Evolutionary conservation across 257 asterid genomes (phyloP).

Genomic region (Vinca minor): DNA sequence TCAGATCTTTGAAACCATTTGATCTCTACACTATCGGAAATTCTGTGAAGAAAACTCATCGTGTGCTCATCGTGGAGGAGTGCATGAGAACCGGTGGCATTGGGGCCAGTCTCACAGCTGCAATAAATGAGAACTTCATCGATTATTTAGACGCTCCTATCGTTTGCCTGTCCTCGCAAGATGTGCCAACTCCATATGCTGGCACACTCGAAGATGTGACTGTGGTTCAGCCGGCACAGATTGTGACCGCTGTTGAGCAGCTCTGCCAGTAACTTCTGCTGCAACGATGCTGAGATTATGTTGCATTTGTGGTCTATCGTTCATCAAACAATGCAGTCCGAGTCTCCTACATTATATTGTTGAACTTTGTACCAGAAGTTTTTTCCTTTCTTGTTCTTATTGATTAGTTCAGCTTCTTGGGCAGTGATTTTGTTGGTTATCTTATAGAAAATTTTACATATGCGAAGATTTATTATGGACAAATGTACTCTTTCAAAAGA

Average conservation of each 20-base stretch:
- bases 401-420: slow-evolving; percentile 7
- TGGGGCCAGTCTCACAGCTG: slow-evolving; percentile 50
- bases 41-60: slow-evolving; percentile 48
- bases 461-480: slow-evolving; percentile 3
- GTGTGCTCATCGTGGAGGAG: slow-evolving; percentile 49
- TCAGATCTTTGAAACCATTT: slow-evolving; percentile 51
- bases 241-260: slow-evolving; percentile 48
- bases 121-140: slow-evolving; percentile 46
- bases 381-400: neutral
- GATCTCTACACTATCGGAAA: slow-evolving; percentile 47
- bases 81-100: slow-evolving; percentile 57
- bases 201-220: slow-evolving; percentile 48
- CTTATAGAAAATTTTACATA: neutral
- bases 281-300: slow-evolving; percentile 7
- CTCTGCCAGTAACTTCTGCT: slow-evolving; percentile 30
- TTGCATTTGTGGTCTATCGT: slow-evolving; percentile 12
- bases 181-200: slow-evolving; percentile 52
- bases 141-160: slow-evolving; percentile 47
- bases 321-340: slow-evolving; percentile 5
- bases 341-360: slow-evolving; percentile 10
- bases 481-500: too few species aligned
- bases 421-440: slow-evolving; percentile 4
- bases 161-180: slow-evolving; percentile 47
- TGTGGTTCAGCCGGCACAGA: slow-evolving; percentile 49
- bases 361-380: slow-evolving; percentile 12